These are phyloP conservation scores for Helicosporidium sp. DNA, from an alignment of 139 green algal species.

Conservation along the genomic window DNA sequence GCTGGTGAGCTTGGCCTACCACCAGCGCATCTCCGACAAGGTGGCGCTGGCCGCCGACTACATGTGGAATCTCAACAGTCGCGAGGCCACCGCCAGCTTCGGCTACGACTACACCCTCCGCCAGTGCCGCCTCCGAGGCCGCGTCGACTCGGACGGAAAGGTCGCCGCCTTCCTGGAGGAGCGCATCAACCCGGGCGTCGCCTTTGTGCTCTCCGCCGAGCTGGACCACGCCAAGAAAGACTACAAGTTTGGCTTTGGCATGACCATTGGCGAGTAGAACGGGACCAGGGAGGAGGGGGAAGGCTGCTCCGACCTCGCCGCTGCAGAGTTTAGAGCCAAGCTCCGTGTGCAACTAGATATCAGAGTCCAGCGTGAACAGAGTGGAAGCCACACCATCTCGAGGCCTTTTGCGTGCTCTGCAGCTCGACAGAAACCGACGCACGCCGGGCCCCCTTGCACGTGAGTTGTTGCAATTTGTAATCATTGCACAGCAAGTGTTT, in stretches of 20 bases:
- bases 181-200: slow-evolving; percentile 81
- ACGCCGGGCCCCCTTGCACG: too few species aligned
- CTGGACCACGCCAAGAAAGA: slow-evolving; percentile 84
- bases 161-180: slow-evolving; percentile 80
- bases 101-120: slow-evolving; percentile 94
- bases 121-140: slow-evolving; percentile 52
- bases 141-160: slow-evolving; percentile 50
- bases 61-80: slow-evolving; percentile 73
- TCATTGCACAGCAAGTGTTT: too few species aligned
- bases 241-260: slow-evolving; percentile 91
- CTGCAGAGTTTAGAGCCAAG: too few species aligned
- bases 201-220: slow-evolving; percentile 84
- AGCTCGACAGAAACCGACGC: too few species aligned
- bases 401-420: too few species aligned
- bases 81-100: slow-evolving; percentile 69
- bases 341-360: too few species aligned
- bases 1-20: slow-evolving; percentile 73
- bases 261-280: slow-evolving; percentile 78
- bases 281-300: too few species aligned
- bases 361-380: too few species aligned
- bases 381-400: too few species aligned
- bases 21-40: slow-evolving; percentile 81
- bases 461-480: too few species aligned
- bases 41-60: slow-evolving; percentile 78
- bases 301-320: too few species aligned